A percentile compares a stretch with the other conserved stretches of the same genome.
Conservation (phyloP, 1,139 yeast species). For the Kurtzmaniella quercitrusa region DNA sequence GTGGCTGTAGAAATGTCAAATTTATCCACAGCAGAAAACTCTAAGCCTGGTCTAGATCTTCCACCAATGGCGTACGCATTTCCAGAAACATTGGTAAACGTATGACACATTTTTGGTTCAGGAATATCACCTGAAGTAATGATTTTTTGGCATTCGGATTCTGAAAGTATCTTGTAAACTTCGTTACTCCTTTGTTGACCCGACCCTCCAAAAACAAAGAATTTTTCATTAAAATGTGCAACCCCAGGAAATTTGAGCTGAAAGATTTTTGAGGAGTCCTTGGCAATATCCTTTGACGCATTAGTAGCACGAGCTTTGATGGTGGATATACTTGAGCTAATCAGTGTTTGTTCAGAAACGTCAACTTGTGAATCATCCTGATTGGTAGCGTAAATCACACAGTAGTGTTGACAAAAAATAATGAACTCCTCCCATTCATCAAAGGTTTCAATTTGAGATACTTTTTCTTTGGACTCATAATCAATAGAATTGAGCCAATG, state of each 20-base stretch:
- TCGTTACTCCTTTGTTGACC: constrained; percentile 37
- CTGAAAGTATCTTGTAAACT: constrained; percentile 12
- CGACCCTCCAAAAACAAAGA: constrained; percentile 54
- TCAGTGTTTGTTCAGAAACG: constrained; percentile 5
- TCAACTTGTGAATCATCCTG: constrained; percentile 7
- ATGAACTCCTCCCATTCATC: constrained; percentile 86
- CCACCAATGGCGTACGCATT: constrained; percentile 59
- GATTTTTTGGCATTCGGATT: constrained; percentile 5
- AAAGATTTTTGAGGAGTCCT: constrained; percentile 9
- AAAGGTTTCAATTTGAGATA: constrained; percentile 59
- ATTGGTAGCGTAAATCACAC: constrained; percentile 63
- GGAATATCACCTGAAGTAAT: constrained; percentile 15
- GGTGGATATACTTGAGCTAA: neutral
- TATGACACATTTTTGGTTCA: constrained; percentile 60
- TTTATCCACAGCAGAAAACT: constrained; percentile 30
- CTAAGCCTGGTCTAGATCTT: constrained; percentile 54
- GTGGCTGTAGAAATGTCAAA: constrained; percentile 8
- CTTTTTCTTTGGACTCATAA: constrained; percentile 33
- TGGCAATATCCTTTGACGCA: neutral
- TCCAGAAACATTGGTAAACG: constrained; percentile 33
- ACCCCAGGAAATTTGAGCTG: constrained; percentile 50
- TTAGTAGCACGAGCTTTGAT: neutral
- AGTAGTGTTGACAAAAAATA: constrained; percentile 73
- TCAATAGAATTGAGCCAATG: constrained; percentile 53
- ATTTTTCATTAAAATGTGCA: constrained; percentile 17